Conservation (phyloP, 768 basidiomycete genomes). For the Calocybe gangraenosa region DNA sequence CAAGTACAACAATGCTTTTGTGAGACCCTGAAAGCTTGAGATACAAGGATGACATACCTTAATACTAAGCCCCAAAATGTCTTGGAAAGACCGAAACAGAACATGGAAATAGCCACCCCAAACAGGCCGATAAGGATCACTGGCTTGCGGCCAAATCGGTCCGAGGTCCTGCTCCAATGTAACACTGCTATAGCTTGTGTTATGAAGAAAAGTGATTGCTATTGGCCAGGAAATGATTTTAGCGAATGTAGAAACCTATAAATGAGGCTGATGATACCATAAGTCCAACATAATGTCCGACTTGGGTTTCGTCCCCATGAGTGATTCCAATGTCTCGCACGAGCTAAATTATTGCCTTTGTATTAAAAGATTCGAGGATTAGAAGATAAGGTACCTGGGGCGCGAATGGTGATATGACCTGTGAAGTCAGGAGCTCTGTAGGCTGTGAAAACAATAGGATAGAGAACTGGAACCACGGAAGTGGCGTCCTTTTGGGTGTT, state of each 20-base stretch:
- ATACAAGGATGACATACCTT: constrained; percentile 27
- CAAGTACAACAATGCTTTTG: constrained; percentile 1
- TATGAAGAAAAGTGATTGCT: constrained; percentile 79
- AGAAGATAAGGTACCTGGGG: constrained; percentile 46
- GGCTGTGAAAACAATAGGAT: constrained; percentile 72
- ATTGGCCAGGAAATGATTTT: background rate
- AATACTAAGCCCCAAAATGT: constrained; percentile 63
- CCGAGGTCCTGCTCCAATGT: constrained; percentile 73
- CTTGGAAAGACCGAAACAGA: constrained; percentile 67
- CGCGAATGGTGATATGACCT: constrained; percentile 75
- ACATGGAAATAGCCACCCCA: constrained; percentile 67
- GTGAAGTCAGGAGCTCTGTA: constrained; percentile 70
- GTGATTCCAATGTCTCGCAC: constrained; percentile 69
- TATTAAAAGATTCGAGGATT: background rate
- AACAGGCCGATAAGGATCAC: constrained; percentile 63
- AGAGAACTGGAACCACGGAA: constrained; percentile 68
- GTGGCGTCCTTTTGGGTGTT: constrained; percentile 42
- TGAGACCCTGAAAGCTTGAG: constrained; percentile 1
- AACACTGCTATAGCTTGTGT: constrained; percentile 70
- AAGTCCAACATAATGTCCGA: constrained; percentile 78
- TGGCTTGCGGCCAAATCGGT: constrained; percentile 71
- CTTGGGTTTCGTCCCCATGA: constrained; percentile 64
- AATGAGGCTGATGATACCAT: constrained; percentile 43
- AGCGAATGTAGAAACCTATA: background rate
- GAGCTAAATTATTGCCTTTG: constrained; percentile 40